Base-by-base conservation (phyloP, 192 early-diverging fungal species). In the Dispira simplex region DNA sequence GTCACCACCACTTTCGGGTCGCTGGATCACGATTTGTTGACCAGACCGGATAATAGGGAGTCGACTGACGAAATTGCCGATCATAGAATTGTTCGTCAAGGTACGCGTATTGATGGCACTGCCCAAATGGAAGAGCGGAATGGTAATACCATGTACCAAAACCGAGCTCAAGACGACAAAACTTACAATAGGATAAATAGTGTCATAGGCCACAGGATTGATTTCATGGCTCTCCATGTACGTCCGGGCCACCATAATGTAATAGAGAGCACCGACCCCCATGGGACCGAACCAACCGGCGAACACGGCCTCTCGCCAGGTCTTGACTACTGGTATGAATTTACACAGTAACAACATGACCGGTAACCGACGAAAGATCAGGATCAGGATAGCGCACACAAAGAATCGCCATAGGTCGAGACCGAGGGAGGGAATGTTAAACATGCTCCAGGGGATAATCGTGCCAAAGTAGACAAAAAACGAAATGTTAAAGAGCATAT, bases 261-360 rank as follows among this genome's bases (percentile, higher is more conserved):
- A 87, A 53, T 75, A 87, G 10, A 85, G 44, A 13, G 82, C 81
- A 8, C 79, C 73, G 43, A 83, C 85, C 13, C 87, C 89, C 54
- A 96, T 88, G 8, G 92, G 92, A 0, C 92, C 93, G 66, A 96
- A 96, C 89, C 89, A 96, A 11, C 91, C 91, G 11, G 82, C 83
- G 69, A 92, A 92, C 5, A 86, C 73, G 0, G 88, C 89, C 58
- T 93, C 89, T 23, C 81, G 80, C 68, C 79, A 83, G 0, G 75
- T 87, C 21, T 75, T 78, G 44, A 90, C 65, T 9, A 85, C 85
- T 3, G 90, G 85, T 20, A 90, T 83, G 8, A 84, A 64, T 10
- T 68, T 76, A 46, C 88, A 83, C 4, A 84, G 67, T 0, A 75
- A 63, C 51, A 90, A n/a, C 8, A 92, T 67, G 14, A 79, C 71